Base-by-base conservation (phyloP, 306 rosid species). In the Arachis stenosperma region DNA sequence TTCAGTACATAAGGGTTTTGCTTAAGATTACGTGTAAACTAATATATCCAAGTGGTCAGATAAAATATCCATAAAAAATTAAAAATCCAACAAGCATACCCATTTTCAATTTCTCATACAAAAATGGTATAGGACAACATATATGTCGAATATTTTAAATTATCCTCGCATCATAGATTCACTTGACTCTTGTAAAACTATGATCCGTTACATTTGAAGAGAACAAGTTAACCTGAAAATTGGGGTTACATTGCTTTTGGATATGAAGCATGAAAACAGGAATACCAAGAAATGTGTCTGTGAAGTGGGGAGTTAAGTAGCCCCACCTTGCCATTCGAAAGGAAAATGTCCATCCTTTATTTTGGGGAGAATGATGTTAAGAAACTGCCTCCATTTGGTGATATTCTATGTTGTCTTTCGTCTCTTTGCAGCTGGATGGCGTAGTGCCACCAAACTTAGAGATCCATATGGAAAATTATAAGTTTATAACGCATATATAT, bases 351-450 rank as follows among this genome's bases (percentile, higher is more conserved):
- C 80, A 71, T 74, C 90, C 84, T 62, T 59, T 72, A 72, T 87
- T 87, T 83, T 82, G 85, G 96, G 95, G 81, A 54, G 61, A 55
- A 64, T 65, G 63, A 50, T 33, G 8, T 40, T 63, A 64, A 74
- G 57, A 53, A 74, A 47, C 60, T 78, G 76, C 84, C 81, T 47
- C 85, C 87, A 81, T 82, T 78, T 81, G 81, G 76, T 86, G 66
- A 70, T 64, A 30, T 75, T 61, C 77, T 39, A 75, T 69, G 79
- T 78, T 78, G 70, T 67, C 74, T 48, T 71, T 71, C 68, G 71
- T 50, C 69, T 56, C 73, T 83, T 67, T 81, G 75, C 59, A 59
- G 27, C 27, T 22, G 5, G 64, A 52, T 71, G 72, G 74, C 71
- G 7, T 66, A 81, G 56, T 60, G 78, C 79, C 76, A 77, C 79